These are phyloP conservation scores for Globisporangium mamillatum DNA, from an alignment of 352 stramenopile genomes.

Conservation along the genomic window DNA sequence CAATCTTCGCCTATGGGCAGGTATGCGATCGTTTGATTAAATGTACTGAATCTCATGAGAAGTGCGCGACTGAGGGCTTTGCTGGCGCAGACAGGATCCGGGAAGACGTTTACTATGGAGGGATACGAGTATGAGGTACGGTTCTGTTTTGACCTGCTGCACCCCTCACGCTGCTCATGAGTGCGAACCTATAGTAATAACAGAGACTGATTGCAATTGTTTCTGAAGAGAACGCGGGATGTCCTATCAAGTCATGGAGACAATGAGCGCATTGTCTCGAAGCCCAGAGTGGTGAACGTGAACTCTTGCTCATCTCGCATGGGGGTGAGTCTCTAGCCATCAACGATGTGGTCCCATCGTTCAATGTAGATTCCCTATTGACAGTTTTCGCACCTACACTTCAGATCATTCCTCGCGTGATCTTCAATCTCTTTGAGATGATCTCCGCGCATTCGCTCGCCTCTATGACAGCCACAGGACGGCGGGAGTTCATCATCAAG, in stretches of 20 bases:
- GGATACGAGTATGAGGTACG: conserved; percentile 55
- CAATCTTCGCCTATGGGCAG: conserved; percentile 58
- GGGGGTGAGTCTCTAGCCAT: conserved; percentile 20
- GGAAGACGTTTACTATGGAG: conserved; percentile 67
- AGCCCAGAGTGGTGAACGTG: conserved; percentile 18
- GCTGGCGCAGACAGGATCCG: conserved; percentile 36
- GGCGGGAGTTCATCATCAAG: conserved; percentile 39
- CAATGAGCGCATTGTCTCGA: conserved; percentile 17
- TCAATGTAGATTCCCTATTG: neutral
- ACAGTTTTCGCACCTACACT: neutral
- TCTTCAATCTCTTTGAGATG: conserved; percentile 40
- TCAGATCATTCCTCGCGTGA: conserved; percentile 49
- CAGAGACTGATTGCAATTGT: neutral
- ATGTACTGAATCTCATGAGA: neutral
- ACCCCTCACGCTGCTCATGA: too few relatives aligned
- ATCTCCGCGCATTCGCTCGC: conserved; percentile 19
- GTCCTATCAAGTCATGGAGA: neutral
- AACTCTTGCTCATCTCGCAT: conserved; percentile 16
- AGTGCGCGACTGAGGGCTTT: neutral
- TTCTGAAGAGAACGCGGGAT: conserved; percentile 10
- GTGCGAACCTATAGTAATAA: too few relatives aligned
- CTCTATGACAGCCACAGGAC: neutral
- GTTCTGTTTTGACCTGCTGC: too few relatives aligned
- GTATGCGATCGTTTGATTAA: conserved; percentile 8
- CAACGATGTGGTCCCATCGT: neutral